Evolutionary conservation across 208 protist genomes (phyloP), one percentile per base, ranked within the genome.

Genomic region (Jaenimonas drosophilae): DNA sequence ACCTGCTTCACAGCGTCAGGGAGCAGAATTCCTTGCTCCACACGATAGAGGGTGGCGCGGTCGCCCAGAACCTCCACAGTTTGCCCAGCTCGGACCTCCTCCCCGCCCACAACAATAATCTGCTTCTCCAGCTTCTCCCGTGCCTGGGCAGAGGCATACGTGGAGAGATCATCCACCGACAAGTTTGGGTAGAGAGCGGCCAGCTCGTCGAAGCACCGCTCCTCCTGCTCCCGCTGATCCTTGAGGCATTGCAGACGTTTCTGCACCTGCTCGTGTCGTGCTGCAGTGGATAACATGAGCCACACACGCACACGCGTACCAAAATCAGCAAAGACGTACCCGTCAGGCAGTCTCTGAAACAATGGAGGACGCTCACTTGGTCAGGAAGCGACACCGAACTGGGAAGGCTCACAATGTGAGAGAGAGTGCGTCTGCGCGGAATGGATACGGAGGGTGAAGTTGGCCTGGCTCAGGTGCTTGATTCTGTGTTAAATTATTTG

Each of bases 1-100:
- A 94, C 53, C 4, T 45, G 51, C 47, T 91, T 94, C 11, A 91
- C 52, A n/a, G 70, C 48, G 54, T 90, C 81, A 12, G 56, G 64
- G 23, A 71, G 40, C 25, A 83, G 68, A 44, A 76, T 53, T 28
- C 77, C 80, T 17, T 59, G 59, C 47, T 94, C 80, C 7, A 63
- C 69, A 27, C 41, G 41, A 20, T 54, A 28, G 9, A 89, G 50
- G 12, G 54, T 30, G 1, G 52, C 44, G 3, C 59, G 7, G 57
- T 89, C 80, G 54, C 88, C 78, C 19, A 69, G 32, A 29, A 70
- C 70, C 14, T n/a, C 20, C 19, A 93, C 70, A n/a, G 51, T 48
- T 31, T 81, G 71, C 0, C 74, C 77, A 14, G 88, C 60, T 16
- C 43, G 36, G 9, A 93, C 55, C 11, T 44, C 51, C 21, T 27